Conservation (phyloP, 1,139 yeast genomes). For the Starmera stellimalicola region DNA sequence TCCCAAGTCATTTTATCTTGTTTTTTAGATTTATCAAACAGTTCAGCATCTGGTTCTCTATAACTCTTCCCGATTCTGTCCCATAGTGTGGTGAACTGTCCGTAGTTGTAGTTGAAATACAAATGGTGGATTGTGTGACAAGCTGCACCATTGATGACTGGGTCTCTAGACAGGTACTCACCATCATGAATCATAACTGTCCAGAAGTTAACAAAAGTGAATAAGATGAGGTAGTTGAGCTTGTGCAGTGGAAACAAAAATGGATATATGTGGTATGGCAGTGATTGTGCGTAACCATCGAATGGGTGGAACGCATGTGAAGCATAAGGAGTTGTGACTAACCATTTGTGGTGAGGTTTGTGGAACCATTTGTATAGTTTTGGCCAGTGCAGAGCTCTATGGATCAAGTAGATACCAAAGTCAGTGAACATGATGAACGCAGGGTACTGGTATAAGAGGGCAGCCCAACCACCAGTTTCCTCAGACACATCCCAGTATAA, state of each 20-base stretch:
- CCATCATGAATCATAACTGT: slow-evolving; percentile 99
- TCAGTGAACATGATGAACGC: slow-evolving; percentile 86
- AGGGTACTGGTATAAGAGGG: slow-evolving; percentile 59
- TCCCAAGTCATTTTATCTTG: slow-evolving; percentile 58
- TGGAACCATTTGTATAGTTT: slow-evolving; percentile 74
- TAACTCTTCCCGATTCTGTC: slow-evolving; percentile 92
- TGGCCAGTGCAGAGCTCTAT: slow-evolving; percentile 91
- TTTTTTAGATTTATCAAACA: slow-evolving; percentile 59
- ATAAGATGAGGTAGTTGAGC: slow-evolving; percentile 66
- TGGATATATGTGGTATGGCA: slow-evolving; percentile 90
- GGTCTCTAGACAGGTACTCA: slow-evolving; percentile 86
- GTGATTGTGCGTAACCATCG: slow-evolving; percentile 87
- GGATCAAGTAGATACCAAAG: slow-evolving; percentile 83
- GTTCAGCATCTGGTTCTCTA: slow-evolving; percentile 81
- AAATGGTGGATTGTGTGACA: slow-evolving; percentile 96
- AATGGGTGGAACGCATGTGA: slow-evolving; percentile 98
- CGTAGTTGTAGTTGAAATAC: slow-evolving; percentile 94
- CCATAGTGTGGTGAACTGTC: slow-evolving; percentile 97
- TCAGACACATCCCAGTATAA: slow-evolving; percentile 60
- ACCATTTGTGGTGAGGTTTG: slow-evolving; percentile 99
- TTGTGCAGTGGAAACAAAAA: slow-evolving; percentile 88
- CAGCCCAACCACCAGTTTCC: slow-evolving; percentile 60
- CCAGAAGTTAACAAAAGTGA: slow-evolving; percentile 93
- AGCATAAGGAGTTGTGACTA: slow-evolving; percentile 96
- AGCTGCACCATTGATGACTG: slow-evolving; percentile 93